Conservation (phyloP, 2,329 filamentous ascomycete genomes). For the Fusarium setosum region DNA sequence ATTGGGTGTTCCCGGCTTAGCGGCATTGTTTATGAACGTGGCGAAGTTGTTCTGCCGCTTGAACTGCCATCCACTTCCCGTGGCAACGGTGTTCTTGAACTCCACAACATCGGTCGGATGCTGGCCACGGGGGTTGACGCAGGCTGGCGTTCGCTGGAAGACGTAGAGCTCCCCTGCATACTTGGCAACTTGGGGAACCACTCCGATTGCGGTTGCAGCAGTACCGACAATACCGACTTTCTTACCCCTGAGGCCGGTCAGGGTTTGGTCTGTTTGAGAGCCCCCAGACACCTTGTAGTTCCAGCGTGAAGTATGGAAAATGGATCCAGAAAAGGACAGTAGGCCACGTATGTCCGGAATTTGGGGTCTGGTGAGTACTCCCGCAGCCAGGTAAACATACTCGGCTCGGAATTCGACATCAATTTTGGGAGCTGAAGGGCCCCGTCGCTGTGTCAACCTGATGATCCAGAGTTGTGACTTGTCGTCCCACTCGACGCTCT, state of each 20-base stretch:
- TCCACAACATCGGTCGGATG: background rate
- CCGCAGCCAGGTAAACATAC: conserved; percentile 1
- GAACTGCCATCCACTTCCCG: background rate
- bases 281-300: conserved; percentile 1
- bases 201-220: background rate
- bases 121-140: background rate
- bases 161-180: conserved; percentile 10
- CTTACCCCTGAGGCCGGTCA: background rate
- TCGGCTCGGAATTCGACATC: background rate
- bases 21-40: background rate
- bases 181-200: conserved; percentile 4
- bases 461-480: background rate
- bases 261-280: background rate
- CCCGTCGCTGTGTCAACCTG: background rate
- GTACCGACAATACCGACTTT: conserved; percentile 1
- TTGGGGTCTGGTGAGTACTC: background rate
- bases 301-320: conserved; percentile 5
- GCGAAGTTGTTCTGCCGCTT: conserved; percentile 2
- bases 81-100: background rate
- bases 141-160: conserved; percentile 9
- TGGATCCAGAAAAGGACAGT: background rate
- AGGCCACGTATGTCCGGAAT: conserved; percentile 4
- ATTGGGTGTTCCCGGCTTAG: background rate
- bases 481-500: background rate
- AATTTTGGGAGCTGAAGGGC: background rate